phyloP scores from a whole-genome alignment of 2,329 filamentous ascomycete species.

The Aspergillus quadricinctus region DNA sequence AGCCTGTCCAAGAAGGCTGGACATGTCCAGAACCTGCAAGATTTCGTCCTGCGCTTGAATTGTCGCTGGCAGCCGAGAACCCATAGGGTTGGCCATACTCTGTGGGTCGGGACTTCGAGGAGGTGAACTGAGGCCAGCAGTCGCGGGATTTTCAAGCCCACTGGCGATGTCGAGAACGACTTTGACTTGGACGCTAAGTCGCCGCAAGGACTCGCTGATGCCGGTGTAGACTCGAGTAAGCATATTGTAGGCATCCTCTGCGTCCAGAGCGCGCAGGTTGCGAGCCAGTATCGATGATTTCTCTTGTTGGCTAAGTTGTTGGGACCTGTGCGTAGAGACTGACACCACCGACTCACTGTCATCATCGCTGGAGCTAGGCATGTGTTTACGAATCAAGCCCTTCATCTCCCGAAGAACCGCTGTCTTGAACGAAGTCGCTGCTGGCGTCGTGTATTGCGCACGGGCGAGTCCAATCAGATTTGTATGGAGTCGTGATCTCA shows the following conservation, averaged over 20 bases:
- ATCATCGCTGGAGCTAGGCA: constrained; percentile 91
- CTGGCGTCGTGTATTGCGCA: constrained; percentile 72
- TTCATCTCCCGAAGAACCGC: constrained; percentile 81
- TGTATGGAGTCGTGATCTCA: constrained; percentile 66
- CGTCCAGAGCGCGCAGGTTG: constrained; percentile 78
- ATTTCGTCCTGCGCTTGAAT: constrained; percentile 53
- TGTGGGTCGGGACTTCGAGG: constrained; percentile 44
- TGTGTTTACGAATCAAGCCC: constrained; percentile 72
- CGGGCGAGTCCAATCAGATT: constrained; percentile 76
- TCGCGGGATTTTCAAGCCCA: constrained; percentile 40
- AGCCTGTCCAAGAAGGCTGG: constrained; percentile 61
- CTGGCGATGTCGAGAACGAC: constrained; percentile 92
- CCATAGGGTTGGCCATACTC: constrained; percentile 39
- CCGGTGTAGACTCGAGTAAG: constrained; percentile 79
- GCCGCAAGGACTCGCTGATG: constrained; percentile 78
- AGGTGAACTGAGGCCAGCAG: constrained; percentile 43
- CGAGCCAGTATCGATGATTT: constrained; percentile 84
- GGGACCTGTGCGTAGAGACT: constrained; percentile 69
- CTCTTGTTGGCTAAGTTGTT: constrained; percentile 72
- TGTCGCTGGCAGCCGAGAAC: constrained; percentile 22
- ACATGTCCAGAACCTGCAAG: constrained; percentile 61
- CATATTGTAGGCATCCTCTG: constrained; percentile 78
- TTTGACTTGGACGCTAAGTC: constrained; percentile 87
- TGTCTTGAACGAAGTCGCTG: constrained; percentile 80
- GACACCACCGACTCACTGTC: constrained; percentile 89